Evolutionary conservation across 1,139 yeast species (phyloP), one percentile per base, ranked within the genome.

Genomic region (Candida sp.): DNA sequence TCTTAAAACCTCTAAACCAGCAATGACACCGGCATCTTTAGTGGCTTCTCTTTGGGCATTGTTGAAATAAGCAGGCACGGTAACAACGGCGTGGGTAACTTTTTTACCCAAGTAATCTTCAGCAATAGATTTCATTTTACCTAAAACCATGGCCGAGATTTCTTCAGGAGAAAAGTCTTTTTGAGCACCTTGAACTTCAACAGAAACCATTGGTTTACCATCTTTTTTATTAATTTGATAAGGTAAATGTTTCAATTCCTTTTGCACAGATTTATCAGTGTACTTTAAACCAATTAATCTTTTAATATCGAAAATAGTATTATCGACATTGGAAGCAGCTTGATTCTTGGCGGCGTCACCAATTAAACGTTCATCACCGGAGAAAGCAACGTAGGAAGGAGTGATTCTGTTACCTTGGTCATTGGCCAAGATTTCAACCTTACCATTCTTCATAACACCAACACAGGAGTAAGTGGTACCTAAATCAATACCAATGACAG

Each of bases 31-130:
- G 44, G 98, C 97, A 68, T 90, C 97, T 77, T 91, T 90, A 52
- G 98, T 91, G 50, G 98, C 98, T 71, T 91, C 97, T 77, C 97
- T 86, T 75, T 91, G 98, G 47, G 98, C 96, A 71, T 91, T 98
- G 69, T 91, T 93, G 77, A 91, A 91, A 74, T 91, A 91, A 45
- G 98, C 98, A 45, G 98, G 98, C 46, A 91, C 97, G 40, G 97
- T 90, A 52, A 90, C 96, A 53, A 90, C 97, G 35, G 97, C 97
- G 59, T 90, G 95, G 45, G 95, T 87, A 51, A 89, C 96, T 66
- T 84, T 81, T 64, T 84, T 80, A 54, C 97, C 97, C 56, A 89
- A 76, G 70, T 87, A 88, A 59, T 87, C 93, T 75, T 89, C 96
- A 50, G 96, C 96, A 61, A 88, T 89, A 57, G 85, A 83, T 75